phyloP scores from a whole-genome alignment of 768 basidiomycete species.

The Boletus bicolor region DNA sequence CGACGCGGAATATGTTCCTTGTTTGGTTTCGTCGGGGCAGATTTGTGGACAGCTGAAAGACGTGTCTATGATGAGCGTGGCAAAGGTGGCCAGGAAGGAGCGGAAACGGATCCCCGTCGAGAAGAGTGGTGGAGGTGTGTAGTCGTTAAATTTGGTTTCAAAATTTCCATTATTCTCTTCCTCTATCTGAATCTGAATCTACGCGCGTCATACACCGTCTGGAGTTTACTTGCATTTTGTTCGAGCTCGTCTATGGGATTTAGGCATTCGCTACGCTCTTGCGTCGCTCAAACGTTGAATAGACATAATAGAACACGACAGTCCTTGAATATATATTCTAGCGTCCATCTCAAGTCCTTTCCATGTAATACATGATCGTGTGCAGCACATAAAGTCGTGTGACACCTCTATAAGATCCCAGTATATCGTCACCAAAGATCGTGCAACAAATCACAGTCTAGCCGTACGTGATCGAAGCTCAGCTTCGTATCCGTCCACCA shows the following conservation, averaged over 20 bases:
- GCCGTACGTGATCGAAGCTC: slow-evolving; percentile 16
- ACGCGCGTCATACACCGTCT: too few species aligned
- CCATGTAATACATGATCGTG: too few species aligned
- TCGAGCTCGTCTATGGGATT: too few species aligned
- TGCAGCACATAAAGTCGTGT: not conserved
- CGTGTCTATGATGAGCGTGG: slow-evolving; percentile 45
- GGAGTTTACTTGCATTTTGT: too few species aligned
- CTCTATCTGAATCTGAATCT: too few species aligned
- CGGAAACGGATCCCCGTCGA: slow-evolving; percentile 48
- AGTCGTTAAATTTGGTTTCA: not conserved
- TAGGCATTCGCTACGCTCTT: too few species aligned
- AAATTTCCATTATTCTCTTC: too few species aligned
- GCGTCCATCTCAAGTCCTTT: too few species aligned
- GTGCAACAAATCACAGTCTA: slow-evolving; percentile 21
- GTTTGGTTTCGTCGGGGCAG: slow-evolving; percentile 32
- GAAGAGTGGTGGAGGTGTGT: slow-evolving; percentile 32
- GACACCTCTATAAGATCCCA: not conserved
- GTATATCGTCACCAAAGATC: not conserved
- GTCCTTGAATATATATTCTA: too few species aligned
- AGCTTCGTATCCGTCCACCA: slow-evolving; percentile 58
- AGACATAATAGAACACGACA: too few species aligned
- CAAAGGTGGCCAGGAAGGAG: slow-evolving; percentile 33
- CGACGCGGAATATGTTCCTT: not conserved
- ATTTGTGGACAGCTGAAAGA: slow-evolving; percentile 74
- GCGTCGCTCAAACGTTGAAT: too few species aligned